phyloP scores from a whole-genome alignment of 208 protist species.

The Leishmania tarentolae region DNA sequence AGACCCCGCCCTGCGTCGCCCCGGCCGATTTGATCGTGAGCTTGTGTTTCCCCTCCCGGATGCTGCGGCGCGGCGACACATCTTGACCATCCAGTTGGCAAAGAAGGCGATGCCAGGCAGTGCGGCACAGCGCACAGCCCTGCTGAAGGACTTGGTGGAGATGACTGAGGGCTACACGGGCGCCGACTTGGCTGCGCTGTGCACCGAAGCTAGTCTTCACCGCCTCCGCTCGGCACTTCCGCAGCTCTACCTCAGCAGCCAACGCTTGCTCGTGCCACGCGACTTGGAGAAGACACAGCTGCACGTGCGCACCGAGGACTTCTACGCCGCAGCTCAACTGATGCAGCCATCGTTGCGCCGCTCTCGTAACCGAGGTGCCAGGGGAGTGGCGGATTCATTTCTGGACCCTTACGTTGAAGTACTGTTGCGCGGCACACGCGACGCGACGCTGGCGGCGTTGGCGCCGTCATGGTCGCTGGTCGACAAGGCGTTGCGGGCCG shows the following conservation, averaged over 20 bases:
- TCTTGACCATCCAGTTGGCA: conserved; percentile 97
- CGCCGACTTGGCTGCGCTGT: conserved; percentile 98
- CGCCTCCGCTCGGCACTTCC: conserved; percentile 73
- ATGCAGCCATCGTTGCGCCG: conserved; percentile 71
- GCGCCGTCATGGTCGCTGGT: conserved; percentile 54
- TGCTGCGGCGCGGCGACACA: conserved; percentile 78
- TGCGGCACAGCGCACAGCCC: conserved; percentile 47
- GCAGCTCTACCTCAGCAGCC: conserved; percentile 75
- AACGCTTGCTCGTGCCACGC: conserved; percentile 49
- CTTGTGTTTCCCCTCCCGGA: conserved; percentile 88
- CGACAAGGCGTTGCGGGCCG: conserved; percentile 34
- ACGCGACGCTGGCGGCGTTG: conserved; percentile 44
- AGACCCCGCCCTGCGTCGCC: conserved; percentile 95
- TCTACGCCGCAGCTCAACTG: conserved; percentile 66
- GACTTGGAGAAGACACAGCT: conserved; percentile 19
- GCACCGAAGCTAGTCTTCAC: conserved; percentile 96
- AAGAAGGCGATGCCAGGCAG: conserved; percentile 95
- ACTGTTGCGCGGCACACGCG: conserved; percentile 49
- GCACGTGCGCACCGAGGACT: conserved; percentile 63
- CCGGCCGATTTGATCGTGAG: conserved; percentile 97
- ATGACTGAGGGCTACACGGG: conserved; percentile 98
- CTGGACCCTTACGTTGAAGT: conserved; percentile 51
- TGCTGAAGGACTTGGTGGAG: conserved; percentile 75
- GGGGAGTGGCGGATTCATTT: not conserved
- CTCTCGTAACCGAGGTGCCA: not conserved